Evolutionary conservation across 2,329 filamentous ascomycete genomes (phyloP).

Genomic region (Hypoxylon sp.): DNA sequence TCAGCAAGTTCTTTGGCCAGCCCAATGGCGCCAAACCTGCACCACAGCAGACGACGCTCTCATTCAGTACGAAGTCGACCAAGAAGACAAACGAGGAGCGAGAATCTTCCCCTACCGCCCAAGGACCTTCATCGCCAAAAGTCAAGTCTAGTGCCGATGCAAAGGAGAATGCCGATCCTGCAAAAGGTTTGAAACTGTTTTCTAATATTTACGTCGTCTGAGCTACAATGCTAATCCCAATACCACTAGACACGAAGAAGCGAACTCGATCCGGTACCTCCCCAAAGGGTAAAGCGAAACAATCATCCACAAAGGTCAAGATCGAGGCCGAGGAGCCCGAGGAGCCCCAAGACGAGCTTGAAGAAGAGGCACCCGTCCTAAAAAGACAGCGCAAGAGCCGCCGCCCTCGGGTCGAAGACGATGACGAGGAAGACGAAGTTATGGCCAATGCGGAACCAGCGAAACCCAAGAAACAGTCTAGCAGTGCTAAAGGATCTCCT

Average conservation of each 20-base stretch:
- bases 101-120: conserved; percentile 46
- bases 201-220: neutral
- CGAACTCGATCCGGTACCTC: conserved; percentile 55
- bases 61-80: conserved; percentile 75
- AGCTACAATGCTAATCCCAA: conserved; percentile 24
- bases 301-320: conserved; percentile 52
- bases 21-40: conserved; percentile 71
- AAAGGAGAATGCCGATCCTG: conserved; percentile 59
- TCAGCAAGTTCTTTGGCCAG: conserved; percentile 87
- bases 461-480: conserved; percentile 53
- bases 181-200: conserved; percentile 55
- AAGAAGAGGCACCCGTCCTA: conserved; percentile 71
- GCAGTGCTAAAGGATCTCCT: conserved; percentile 50
- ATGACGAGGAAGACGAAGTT: conserved; percentile 63
- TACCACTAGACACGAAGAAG: conserved; percentile 62
- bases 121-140: conserved; percentile 40
- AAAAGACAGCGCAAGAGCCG: conserved; percentile 69
- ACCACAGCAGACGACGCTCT: conserved; percentile 83
- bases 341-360: conserved; percentile 55
- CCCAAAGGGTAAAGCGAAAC: conserved; percentile 44
- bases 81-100: conserved; percentile 56
- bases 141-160: conserved; percentile 49
- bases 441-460: conserved; percentile 54
- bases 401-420: conserved; percentile 66
- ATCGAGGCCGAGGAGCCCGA: conserved; percentile 54